Evolutionary conservation across 768 basidiomycete genomes (phyloP), one percentile per base, ranked within the genome.

Genomic region (Leucosporidium scottii): DNA sequence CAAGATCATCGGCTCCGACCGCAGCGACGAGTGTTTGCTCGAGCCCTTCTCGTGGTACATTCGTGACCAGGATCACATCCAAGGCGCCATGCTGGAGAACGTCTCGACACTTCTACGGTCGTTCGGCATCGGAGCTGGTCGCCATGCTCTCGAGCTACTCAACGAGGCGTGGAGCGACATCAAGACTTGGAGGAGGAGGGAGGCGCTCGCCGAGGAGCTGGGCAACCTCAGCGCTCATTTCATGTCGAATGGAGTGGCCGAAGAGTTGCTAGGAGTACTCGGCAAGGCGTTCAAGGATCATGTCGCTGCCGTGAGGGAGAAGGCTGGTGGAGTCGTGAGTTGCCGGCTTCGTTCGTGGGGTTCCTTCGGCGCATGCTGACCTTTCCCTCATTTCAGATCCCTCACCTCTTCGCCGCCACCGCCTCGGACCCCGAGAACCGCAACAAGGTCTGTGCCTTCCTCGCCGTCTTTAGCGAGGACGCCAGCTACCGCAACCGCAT

Each of bases 261-360:
- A 82, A 44, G 79, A 80, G n/a, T 76, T 81, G 21, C 76, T 90
- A n/a, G 79, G 78, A 55, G 79, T 93, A 39, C 77, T 90, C 64
- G 78, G 79, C 67, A 81, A 80, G 65, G 89, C 86, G 0, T 79
- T 94, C 51, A 83, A 85, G 69, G 93, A 96, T 74, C 80, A 79
- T 23, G 89, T 90, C 62, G 87, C 91, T n/a, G 86, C 88, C 47
- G 91, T 98, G 6, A 81, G 93, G 62, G 89, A 91, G 74, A 84
- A 85, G 49, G 89, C 87, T 2, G 82, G 90, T 28, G 76, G 78
- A 49, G 80, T 81, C 73, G 89, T 91, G 76, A 79, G 91, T 82
- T 36, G 27, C 21, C 13, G 3, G 44, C 31, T 34, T 12, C 30
- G 48, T 20, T n/a, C 36, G 47, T 58, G 57, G 65, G 59, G 47